Conservation (phyloP, 371 early-diverging fungal genomes). For the Basidiobolus meristosporus region DNA sequence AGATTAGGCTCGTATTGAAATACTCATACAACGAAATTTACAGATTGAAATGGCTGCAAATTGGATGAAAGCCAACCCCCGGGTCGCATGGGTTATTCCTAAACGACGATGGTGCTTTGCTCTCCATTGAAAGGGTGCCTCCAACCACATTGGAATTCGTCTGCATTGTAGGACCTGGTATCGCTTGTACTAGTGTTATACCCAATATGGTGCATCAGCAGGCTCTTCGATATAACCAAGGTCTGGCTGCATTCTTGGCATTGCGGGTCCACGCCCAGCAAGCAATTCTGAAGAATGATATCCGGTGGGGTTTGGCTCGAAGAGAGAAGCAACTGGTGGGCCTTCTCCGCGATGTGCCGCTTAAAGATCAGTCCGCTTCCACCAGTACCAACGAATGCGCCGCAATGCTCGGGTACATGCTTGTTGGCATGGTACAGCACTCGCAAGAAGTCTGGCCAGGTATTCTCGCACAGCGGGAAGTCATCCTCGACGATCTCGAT, state of each 20-base stretch:
- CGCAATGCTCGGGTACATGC: constrained; percentile 23
- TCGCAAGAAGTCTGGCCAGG: constrained; percentile 28
- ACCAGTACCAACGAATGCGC: constrained; percentile 38
- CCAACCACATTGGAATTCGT: constrained; percentile 43
- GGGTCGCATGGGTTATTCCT: too few species aligned
- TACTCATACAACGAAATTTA: too few species aligned
- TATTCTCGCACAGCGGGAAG: constrained; percentile 27
- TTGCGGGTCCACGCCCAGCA: constrained; percentile 21
- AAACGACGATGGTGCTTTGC: constrained; percentile 8
- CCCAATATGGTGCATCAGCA: constrained; percentile 35
- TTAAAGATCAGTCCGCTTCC: constrained; percentile 33
- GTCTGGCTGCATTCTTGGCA: constrained; percentile 13
- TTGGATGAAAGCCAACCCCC: too few species aligned
- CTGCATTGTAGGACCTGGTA: constrained; percentile 23
- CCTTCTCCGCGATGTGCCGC: constrained; percentile 16
- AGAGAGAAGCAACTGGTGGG: constrained; percentile 16
- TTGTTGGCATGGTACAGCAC: constrained; percentile 23
- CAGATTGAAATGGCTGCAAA: too few species aligned
- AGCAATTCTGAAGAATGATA: constrained; percentile 29
- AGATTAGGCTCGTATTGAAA: too few species aligned
- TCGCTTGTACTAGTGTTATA: constrained; percentile 34
- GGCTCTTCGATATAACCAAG: constrained; percentile 24
- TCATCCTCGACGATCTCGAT: constrained; percentile 33
- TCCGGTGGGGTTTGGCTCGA: constrained; percentile 24
- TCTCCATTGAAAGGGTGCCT: constrained; percentile 21